Percentiles rank a stretch among this genome's conserved stretches.
These are phyloP conservation scores for Nelumbo lutea DNA, from an alignment of 164 flowering plant species.

Conservation along the genomic window DNA sequence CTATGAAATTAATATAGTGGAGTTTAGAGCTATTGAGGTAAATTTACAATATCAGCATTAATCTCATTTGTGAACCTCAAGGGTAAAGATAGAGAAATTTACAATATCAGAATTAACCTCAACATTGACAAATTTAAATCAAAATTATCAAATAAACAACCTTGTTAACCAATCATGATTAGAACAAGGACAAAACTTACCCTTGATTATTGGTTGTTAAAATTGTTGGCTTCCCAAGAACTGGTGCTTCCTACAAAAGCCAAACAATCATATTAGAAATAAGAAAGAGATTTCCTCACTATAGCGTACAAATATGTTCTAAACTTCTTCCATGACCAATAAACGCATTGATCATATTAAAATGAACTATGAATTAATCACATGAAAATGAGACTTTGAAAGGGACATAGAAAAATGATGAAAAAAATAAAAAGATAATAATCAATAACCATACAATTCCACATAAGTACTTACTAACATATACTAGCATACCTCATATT, in stretches of 20 bases:
- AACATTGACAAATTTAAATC: neutral
- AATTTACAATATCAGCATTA: too few species aligned
- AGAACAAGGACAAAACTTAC: constrained; percentile 30
- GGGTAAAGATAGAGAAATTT: too few species aligned
- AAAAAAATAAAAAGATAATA: neutral
- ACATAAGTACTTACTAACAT: neutral
- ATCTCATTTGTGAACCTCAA: too few species aligned
- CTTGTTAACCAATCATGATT: too few species aligned
- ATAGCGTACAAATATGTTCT: too few species aligned
- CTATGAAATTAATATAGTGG: too few species aligned
- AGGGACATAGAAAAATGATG: neutral
- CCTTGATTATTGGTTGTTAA: constrained; percentile 43
- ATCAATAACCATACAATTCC: neutral
- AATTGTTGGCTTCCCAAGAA: constrained; percentile 81
- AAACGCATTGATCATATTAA: too few species aligned
- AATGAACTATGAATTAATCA: too few species aligned
- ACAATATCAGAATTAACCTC: too few species aligned
- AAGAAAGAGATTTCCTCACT: neutral
- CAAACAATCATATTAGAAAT: constrained; percentile 11
- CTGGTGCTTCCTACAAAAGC: constrained; percentile 64
- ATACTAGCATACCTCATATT: constrained; percentile 43
- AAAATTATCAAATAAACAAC: neutral
- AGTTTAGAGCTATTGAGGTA: too few species aligned
- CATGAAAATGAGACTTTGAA: too few species aligned
- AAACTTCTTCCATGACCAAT: too few species aligned